phyloP scores from a whole-genome alignment of 768 basidiomycete genomes.

The Lentinula boryana region DNA sequence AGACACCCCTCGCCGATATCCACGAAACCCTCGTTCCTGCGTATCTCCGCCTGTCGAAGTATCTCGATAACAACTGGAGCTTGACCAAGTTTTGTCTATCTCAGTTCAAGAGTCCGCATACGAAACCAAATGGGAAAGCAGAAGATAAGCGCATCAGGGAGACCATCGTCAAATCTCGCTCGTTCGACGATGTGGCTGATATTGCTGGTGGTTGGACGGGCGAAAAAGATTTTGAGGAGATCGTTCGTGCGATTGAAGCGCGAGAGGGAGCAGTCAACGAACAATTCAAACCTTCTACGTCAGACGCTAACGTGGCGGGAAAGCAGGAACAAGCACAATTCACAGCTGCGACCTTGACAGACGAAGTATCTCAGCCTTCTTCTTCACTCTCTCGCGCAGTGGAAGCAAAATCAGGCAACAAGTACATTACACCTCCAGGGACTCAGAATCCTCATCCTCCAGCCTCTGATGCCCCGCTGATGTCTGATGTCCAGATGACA shows the following conservation, averaged over 20 bases:
- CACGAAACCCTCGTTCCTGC: slow-evolving; percentile 64
- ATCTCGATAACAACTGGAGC: slow-evolving; percentile 74
- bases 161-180: slow-evolving; percentile 53
- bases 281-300: slow-evolving; percentile 21
- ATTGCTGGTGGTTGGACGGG: slow-evolving; percentile 53
- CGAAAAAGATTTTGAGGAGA: slow-evolving; percentile 52
- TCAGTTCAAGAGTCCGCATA: slow-evolving; percentile 70
- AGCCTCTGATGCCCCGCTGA: slow-evolving; percentile 40
- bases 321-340: not conserved
- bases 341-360: not conserved
- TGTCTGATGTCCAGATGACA: slow-evolving; percentile 5
- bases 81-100: slow-evolving; percentile 84
- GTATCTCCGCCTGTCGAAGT: slow-evolving; percentile 72
- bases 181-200: slow-evolving; percentile 46
- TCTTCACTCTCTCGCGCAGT: not conserved
- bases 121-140: slow-evolving; percentile 43
- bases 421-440: slow-evolving; percentile 37
- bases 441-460: slow-evolving; percentile 59
- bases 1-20: slow-evolving; percentile 60
- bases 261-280: slow-evolving; percentile 27
- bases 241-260: slow-evolving; percentile 45
- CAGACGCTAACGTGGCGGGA: slow-evolving; percentile 16
- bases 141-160: slow-evolving; percentile 53
- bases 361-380: not conserved
- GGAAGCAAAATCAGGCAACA: not conserved